These are phyloP conservation scores for Botrytis pseudocinerea DNA, from an alignment of 2,329 filamentous ascomycete species.

Conservation along the genomic window DNA sequence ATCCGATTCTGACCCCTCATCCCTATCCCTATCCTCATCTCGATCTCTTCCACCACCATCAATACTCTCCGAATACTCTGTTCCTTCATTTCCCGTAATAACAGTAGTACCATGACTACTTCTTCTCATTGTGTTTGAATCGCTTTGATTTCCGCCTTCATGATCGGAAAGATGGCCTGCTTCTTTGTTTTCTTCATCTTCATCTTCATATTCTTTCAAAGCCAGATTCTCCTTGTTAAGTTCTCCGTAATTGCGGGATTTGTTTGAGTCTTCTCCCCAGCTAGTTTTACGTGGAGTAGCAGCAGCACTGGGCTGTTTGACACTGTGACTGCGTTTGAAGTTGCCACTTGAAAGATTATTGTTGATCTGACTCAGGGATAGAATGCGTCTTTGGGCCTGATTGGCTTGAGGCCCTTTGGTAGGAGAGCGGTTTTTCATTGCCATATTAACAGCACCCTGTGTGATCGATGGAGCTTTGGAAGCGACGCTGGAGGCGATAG, in stretches of 20 bases:
- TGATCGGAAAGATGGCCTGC: slow-evolving; percentile 20
- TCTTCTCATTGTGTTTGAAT: slow-evolving; percentile 37
- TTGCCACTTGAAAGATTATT: slow-evolving; percentile 64
- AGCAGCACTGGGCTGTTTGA: slow-evolving; percentile 59
- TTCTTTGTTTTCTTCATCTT: slow-evolving; percentile 42
- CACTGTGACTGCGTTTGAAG: slow-evolving; percentile 76
- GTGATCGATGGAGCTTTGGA: slow-evolving; percentile 37
- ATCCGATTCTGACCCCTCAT: slow-evolving; percentile 28
- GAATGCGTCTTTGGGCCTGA: slow-evolving; percentile 70
- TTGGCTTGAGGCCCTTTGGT: slow-evolving; percentile 42
- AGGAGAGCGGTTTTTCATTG: slow-evolving; percentile 46
- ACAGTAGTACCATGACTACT: slow-evolving; percentile 40
- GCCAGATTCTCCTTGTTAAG: slow-evolving; percentile 64
- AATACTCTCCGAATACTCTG: slow-evolving; percentile 38
- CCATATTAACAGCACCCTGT: slow-evolving; percentile 54
- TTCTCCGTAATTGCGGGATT: slow-evolving; percentile 46
- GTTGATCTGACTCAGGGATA: slow-evolving; percentile 87
- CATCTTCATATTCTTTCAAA: slow-evolving; percentile 60
- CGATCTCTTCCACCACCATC: slow-evolving; percentile 26
- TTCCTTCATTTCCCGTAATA: slow-evolving; percentile 33
- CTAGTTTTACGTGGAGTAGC: slow-evolving; percentile 63
- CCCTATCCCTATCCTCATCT: slow-evolving; percentile 25
- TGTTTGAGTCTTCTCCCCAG: slow-evolving; percentile 56
- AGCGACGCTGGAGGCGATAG: slow-evolving; percentile 38
- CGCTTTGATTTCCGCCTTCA: slow-evolving; percentile 29